Percentiles rank a stretch among this genome's conserved stretches.
Conservation (phyloP, 177 flowering plant species). For the Vitis hybrid region DNA sequence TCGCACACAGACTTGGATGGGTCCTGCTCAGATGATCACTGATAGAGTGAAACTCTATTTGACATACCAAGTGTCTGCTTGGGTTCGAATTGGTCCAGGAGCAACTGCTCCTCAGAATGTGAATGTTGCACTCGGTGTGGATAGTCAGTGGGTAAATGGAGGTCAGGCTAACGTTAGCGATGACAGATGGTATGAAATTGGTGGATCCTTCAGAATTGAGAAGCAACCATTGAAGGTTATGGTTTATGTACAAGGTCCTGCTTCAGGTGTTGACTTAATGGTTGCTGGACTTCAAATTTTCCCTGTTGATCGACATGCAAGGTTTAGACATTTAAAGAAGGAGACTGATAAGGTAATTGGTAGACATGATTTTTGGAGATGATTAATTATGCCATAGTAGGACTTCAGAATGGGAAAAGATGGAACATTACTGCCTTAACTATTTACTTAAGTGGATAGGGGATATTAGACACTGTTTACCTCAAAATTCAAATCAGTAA, state of each 20-base stretch:
- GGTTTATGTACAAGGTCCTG: conserved; percentile 94
- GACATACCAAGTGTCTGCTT: conserved; percentile 96
- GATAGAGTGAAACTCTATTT: conserved; percentile 69
- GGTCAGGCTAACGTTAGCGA: conserved; percentile 79
- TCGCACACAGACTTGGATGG: conserved; percentile 94
- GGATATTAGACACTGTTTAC: not conserved
- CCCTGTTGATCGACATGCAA: conserved; percentile 66
- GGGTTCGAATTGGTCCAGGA: conserved; percentile 69
- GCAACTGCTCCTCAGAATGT: conserved; percentile 72
- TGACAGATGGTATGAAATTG: conserved; percentile 90
- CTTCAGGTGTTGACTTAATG: conserved; percentile 90
- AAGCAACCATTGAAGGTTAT: conserved; percentile 79
- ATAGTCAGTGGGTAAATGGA: conserved; percentile 89
- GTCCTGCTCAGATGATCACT: conserved; percentile 94
- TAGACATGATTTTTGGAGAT: not conserved
- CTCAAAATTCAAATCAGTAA: not conserved
- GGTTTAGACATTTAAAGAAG: conserved; percentile 64
- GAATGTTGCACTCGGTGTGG: conserved; percentile 84
- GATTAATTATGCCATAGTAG: not conserved
- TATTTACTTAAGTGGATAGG: not conserved
- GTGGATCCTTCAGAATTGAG: conserved; percentile 92
- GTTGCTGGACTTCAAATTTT: conserved; percentile 90
- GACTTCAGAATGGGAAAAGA: not conserved
- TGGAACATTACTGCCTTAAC: not conserved
- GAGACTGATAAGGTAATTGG: conserved; percentile 67